These are phyloP conservation scores for Buxus sempervirens DNA, from an alignment of 164 flowering plant genomes.

Conservation along the genomic window DNA sequence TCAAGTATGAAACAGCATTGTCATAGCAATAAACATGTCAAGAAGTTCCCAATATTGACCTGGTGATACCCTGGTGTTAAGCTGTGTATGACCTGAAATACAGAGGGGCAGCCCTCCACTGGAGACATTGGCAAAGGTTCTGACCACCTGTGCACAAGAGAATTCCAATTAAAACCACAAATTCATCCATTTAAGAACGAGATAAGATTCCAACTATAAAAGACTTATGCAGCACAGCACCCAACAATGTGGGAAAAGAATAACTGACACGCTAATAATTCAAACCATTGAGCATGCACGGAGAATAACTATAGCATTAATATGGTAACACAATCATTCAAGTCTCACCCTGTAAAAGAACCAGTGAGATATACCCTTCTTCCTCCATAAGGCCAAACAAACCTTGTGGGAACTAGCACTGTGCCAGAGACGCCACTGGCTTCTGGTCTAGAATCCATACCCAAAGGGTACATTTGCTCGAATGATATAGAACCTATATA, in stretches of 20 bases:
- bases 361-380: conserved; percentile 46
- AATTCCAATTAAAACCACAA: conserved; percentile 5
- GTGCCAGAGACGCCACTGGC: conserved; percentile 30
- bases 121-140: conserved; percentile 75
- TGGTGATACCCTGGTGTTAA: conserved; percentile 77
- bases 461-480: conserved; percentile 39
- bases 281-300: not conserved
- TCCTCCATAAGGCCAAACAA: conserved; percentile 66
- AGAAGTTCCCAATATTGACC: conserved; percentile 32
- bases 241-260: not conserved
- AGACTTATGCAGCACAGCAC: conserved; percentile 32
- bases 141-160: conserved; percentile 56
- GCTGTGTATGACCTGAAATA: conserved; percentile 69
- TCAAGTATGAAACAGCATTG: not conserved
- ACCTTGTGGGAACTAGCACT: conserved; percentile 34
- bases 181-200: not conserved
- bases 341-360: conserved; percentile 47
- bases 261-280: not conserved
- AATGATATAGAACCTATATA: conserved; percentile 4
- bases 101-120: conserved; percentile 82
- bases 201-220: not conserved
- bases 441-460: conserved; percentile 29
- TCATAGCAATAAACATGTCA: not conserved
- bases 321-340: not conserved
- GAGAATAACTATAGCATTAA: not conserved